Evolutionary conservation across 1,284 basidiomycete species (phyloP).

Genomic region (Heterobasidion occidentale): DNA sequence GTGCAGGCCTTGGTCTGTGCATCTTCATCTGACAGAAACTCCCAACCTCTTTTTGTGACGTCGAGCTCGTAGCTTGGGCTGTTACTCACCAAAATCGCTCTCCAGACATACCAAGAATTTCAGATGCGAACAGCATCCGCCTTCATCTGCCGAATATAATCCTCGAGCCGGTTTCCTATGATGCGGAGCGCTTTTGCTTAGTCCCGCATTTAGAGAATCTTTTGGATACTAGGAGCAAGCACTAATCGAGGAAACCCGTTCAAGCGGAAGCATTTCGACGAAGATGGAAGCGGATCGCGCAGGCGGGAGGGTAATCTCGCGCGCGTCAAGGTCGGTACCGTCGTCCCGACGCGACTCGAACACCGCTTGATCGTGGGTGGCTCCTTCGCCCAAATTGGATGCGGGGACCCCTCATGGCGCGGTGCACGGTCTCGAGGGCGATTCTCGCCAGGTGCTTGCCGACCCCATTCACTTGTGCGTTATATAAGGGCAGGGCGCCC

Average conservation of each 20-base stretch:
- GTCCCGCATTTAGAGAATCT: neutral
- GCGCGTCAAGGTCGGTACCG: no score
- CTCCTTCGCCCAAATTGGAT: neutral
- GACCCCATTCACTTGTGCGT: neutral
- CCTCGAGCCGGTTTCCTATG: no score
- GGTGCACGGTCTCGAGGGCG: neutral
- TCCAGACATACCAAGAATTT: neutral
- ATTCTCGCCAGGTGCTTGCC: neutral
- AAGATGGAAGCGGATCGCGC: neutral
- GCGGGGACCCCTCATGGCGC: neutral
- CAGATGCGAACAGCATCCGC: no score
- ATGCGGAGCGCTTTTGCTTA: no score
- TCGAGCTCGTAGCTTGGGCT: neutral
- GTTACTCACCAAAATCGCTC: neutral
- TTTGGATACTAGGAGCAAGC: neutral
- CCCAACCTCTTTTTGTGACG: neutral
- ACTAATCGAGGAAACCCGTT: neutral
- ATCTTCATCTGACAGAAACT: neutral
- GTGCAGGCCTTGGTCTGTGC: neutral
- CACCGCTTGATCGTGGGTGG: neutral
- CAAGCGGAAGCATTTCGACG: neutral
- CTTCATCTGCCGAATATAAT: no score
- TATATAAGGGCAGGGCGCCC: neutral
- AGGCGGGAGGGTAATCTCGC: neutral
- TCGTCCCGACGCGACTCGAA: neutral